Percentiles rank a stretch among this genome's conserved stretches.
Evolutionary conservation across 345 rosid species (phyloP).

Genomic region (Eucalyptus cladocalyx): DNA sequence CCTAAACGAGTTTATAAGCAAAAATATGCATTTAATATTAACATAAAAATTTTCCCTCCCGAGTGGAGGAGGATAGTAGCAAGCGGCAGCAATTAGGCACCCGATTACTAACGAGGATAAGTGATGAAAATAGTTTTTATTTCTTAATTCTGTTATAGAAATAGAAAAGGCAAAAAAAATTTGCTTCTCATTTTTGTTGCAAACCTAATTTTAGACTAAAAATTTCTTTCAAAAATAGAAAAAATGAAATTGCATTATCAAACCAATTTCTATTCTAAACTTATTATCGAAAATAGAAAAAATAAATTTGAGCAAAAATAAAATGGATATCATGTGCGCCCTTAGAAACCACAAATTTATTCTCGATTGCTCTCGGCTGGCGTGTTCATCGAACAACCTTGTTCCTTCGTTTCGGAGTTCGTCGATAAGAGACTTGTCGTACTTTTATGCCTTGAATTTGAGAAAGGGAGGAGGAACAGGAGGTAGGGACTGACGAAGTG

Average conservation of each 20-base stretch:
- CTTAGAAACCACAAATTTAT: neutral
- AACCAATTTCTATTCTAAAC: rapidly evolving
- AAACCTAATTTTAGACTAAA: too few species aligned
- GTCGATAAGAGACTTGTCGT: neutral
- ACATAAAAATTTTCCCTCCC: too few species aligned
- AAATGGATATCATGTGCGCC: rapidly evolving
- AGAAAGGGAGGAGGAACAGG: neutral
- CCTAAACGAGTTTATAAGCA: too few species aligned
- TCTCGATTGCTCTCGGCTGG: neutral
- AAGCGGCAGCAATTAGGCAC: rapidly evolving
- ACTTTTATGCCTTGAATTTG: neutral
- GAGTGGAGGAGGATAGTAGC: too few species aligned
- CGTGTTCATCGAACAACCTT: neutral
- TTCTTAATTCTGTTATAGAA: too few species aligned
- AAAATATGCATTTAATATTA: too few species aligned
- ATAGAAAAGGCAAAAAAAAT: rapidly evolving
- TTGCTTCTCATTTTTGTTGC: too few species aligned
- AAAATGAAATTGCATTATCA: rapidly evolving
- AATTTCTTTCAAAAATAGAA: too few species aligned
- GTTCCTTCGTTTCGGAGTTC: neutral
- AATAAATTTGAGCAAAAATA: too few species aligned
- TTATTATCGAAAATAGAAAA: rapidly evolving
- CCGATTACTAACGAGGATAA: rapidly evolving
- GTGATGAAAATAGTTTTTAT: too few species aligned
- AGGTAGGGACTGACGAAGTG: neutral